These are phyloP conservation scores for Diaporthe sp. DNA, from an alignment of 2,329 filamentous ascomycete species.

Conservation along the genomic window DNA sequence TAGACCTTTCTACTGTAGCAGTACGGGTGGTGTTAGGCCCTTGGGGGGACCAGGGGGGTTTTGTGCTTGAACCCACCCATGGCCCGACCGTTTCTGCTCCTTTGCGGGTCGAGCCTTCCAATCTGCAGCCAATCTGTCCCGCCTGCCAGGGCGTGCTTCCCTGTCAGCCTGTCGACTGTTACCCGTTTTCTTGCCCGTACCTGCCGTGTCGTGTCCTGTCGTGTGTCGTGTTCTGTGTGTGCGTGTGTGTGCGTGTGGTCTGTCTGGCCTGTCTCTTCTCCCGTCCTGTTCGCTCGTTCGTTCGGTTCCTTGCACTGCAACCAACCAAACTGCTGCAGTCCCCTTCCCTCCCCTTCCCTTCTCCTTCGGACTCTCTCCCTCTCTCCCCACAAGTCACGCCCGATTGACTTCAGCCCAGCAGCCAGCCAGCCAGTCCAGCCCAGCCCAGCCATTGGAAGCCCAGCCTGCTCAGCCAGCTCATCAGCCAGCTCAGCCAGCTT, in stretches of 20 bases:
- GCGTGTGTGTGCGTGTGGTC: too few species aligned
- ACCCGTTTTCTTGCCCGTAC: neutral
- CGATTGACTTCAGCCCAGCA: slow-evolving; percentile 32
- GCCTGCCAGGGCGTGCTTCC: slow-evolving; percentile 4
- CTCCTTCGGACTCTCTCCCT: neutral
- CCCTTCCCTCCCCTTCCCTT: slow-evolving; percentile 17
- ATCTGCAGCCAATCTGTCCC: slow-evolving; percentile 19
- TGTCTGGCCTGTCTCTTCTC: slow-evolving; percentile 5
- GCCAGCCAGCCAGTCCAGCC: slow-evolving; percentile 7
- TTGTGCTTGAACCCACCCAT: slow-evolving; percentile 13
- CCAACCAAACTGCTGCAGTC: slow-evolving; percentile 23
- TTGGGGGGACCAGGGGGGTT: neutral
- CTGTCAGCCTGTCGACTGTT: slow-evolving; percentile 9
- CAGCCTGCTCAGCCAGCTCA: slow-evolving; percentile 22
- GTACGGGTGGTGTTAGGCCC: neutral
- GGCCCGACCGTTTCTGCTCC: slow-evolving; percentile 18
- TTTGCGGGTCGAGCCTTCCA: slow-evolving; percentile 17
- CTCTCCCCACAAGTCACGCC: slow-evolving; percentile 2
- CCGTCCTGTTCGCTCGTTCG: neutral
- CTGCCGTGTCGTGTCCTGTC: slow-evolving; percentile 13
- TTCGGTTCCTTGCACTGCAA: slow-evolving; percentile 18
- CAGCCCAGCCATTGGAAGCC: slow-evolving; percentile 27
- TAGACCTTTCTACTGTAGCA: neutral
- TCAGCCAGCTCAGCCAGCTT: slow-evolving; percentile 15
- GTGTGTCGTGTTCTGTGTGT: too few species aligned